phyloP scores from a whole-genome alignment of 176 grass and related monocot genomes.

The Thinopyrum elongatum region DNA sequence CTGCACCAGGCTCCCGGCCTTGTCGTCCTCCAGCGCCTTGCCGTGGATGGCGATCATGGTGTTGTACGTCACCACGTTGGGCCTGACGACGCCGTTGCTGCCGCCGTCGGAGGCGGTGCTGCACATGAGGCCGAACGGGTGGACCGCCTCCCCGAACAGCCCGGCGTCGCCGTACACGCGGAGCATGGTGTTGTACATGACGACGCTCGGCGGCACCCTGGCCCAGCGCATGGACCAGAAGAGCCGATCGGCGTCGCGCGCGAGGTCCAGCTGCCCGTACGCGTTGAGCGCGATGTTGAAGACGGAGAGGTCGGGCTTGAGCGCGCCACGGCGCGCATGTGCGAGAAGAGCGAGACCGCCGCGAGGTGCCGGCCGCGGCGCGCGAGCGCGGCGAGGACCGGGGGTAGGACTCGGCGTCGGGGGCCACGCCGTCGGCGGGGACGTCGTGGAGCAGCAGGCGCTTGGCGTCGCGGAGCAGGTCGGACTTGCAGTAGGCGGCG shows the following conservation, averaged over 20 bases:
- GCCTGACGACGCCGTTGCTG: slow-evolving; percentile 38
- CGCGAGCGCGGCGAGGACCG: no score
- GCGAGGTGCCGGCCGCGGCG: no score
- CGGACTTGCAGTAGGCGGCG: no score
- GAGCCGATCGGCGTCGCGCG: slow-evolving; percentile 76
- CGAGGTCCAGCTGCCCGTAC: slow-evolving; percentile 90
- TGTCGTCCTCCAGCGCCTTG: slow-evolving; percentile 90
- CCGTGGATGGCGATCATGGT: slow-evolving; percentile 93
- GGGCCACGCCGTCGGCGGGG: no score
- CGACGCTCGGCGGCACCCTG: slow-evolving; percentile 64
- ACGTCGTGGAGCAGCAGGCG: no score
- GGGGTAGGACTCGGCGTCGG: no score
- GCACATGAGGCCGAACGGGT: slow-evolving; percentile 84
- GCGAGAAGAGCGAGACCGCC: slow-evolving; percentile 60
- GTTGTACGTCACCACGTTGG: slow-evolving; percentile 94
- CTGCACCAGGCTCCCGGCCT: slow-evolving; percentile 74
- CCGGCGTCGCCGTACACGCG: slow-evolving; percentile 88
- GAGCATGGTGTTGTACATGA: slow-evolving; percentile 96
- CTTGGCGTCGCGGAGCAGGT: no score
- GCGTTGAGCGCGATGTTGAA: slow-evolving; percentile 87
- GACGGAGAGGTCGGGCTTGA: slow-evolving; percentile 67
- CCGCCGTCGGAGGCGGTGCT: not conserved
- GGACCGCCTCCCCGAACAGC: slow-evolving; percentile 85
- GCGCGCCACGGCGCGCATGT: slow-evolving; percentile 66
- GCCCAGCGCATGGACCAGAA: slow-evolving; percentile 85